Percentiles rank a stretch among this genome's conserved stretches.
Evolutionary conservation across 1,284 basidiomycete species (phyloP).

Genomic region (Apiotrichum sp.): DNA sequence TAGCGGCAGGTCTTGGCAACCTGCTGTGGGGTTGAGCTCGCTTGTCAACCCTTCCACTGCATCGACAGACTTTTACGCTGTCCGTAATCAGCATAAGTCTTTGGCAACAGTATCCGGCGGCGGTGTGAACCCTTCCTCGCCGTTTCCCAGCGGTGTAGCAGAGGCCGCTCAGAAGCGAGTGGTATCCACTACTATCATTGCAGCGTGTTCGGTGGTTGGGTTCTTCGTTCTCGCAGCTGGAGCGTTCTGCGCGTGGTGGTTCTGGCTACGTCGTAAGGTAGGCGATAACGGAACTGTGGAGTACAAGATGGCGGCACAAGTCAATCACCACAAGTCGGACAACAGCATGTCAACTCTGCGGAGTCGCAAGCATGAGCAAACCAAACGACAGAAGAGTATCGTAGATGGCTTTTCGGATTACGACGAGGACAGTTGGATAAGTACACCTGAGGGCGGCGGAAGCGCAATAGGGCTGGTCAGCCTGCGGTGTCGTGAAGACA

Average conservation of each 20-base stretch:
- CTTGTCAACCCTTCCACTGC: conserved; percentile 39
- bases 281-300: conserved; percentile 33
- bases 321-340: conserved; percentile 10
- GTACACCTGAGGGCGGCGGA: conserved; percentile 29
- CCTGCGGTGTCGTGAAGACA: conserved; percentile 24
- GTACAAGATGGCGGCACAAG: conserved; percentile 16
- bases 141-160: conserved; percentile 7
- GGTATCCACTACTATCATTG: conserved; percentile 34
- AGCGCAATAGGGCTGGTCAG: conserved; percentile 27
- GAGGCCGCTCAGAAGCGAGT: conserved; percentile 17
- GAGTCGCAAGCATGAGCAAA: conserved; percentile 37
- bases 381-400: conserved; percentile 41
- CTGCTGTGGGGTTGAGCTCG: conserved; percentile 38
- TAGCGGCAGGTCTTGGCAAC: conserved; percentile 31
- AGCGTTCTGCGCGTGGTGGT: conserved; percentile 44
- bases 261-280: conserved; percentile 42
- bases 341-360: conserved; percentile 23
- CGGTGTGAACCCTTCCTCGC: conserved; percentile 4
- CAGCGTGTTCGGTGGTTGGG: conserved; percentile 35
- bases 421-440: conserved; percentile 37
- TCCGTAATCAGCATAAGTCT: conserved; percentile 34
- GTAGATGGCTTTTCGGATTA: conserved; percentile 44
- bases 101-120: conserved; percentile 28
- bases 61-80: conserved; percentile 44
- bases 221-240: conserved; percentile 39